Base-by-base conservation (phyloP, 164 flowering plant genomes). In the Vitis labrusca region DNA sequence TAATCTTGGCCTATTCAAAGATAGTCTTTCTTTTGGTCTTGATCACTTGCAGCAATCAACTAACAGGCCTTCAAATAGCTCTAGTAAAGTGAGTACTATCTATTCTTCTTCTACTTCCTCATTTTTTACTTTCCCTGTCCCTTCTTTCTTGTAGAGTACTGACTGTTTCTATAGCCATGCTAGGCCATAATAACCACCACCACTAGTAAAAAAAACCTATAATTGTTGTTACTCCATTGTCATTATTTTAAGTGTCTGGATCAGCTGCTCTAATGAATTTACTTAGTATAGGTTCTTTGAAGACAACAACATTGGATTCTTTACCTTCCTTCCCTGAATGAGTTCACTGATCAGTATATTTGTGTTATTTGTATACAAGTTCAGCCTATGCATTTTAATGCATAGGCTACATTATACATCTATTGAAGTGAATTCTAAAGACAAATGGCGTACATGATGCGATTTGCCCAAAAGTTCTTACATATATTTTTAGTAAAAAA, bases 41-140 rank as follows among this genome's bases (percentile, higher is more conserved):
- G 77, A 83, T 57, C 77, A 79, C 74, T 37, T 82, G 77, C 89
- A 81, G 57, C 84, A 80, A 69, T 62, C 76, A 16, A 73, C 60
- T 65, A 76, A 68, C 54, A 74, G 79, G 61, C 77, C 77, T 65
- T 59, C 84, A 53, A 70, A 51, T 75, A 78, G 63, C 74, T 73
- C 73, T 51, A 77, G 19, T 32, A 84, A 82, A 60, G 90, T 89
- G 69, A 37, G 89, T 80, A 32, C 53, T 50, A 14, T 15, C 30
- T 52, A 27, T 50, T 63, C 51, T 61, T 52, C 57, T 63, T 15
- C 10, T 37, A 37, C 44, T 37, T 37, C 44, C 44, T 37, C 44
- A 3, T 37, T 37, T 37, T 37, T 50, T 15, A 32, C 10, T 16
- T 51, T 66, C 47, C 9, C 54, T 37, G 27, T 23, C 27, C 27